Evolutionary conservation across 2,329 filamentous ascomycete genomes (phyloP).

Genomic region (Lecanicillium sp.): DNA sequence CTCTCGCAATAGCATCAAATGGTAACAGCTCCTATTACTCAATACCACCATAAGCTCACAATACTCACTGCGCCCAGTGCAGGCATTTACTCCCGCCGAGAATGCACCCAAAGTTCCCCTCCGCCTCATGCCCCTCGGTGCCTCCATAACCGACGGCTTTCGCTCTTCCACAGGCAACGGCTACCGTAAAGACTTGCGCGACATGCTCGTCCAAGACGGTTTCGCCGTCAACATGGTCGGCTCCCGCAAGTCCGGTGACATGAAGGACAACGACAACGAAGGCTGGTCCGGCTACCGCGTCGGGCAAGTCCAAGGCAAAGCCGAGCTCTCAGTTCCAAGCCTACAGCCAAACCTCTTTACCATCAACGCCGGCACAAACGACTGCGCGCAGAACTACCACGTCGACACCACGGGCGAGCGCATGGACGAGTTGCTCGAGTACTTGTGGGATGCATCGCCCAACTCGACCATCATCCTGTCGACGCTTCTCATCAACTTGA

Average conservation of each 20-base stretch:
- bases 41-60: no score
- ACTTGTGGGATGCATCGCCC: conserved; percentile 22
- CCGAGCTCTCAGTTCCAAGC: conserved; percentile 19
- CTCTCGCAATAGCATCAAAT: no score
- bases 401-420: conserved; percentile 21
- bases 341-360: conserved; percentile 30
- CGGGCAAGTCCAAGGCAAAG: conserved; percentile 27
- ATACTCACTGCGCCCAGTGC: no score
- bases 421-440: conserved; percentile 26
- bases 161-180: no score
- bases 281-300: conserved; percentile 34
- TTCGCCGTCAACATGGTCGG: no score
- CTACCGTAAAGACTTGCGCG: no score
- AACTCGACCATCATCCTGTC: conserved; percentile 27
- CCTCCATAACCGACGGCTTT: no score
- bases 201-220: no score
- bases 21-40: no score
- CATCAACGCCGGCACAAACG: conserved; percentile 36
- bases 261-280: conserved; percentile 28
- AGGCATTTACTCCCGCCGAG: no score
- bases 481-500: conserved; percentile 26
- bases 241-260: not conserved
- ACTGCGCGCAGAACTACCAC: conserved; percentile 26
- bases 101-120: no score
- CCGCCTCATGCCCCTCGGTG: no score